Conservation (phyloP, 2,329 filamentous ascomycete genomes). For the Fusarium multiceps region DNA sequence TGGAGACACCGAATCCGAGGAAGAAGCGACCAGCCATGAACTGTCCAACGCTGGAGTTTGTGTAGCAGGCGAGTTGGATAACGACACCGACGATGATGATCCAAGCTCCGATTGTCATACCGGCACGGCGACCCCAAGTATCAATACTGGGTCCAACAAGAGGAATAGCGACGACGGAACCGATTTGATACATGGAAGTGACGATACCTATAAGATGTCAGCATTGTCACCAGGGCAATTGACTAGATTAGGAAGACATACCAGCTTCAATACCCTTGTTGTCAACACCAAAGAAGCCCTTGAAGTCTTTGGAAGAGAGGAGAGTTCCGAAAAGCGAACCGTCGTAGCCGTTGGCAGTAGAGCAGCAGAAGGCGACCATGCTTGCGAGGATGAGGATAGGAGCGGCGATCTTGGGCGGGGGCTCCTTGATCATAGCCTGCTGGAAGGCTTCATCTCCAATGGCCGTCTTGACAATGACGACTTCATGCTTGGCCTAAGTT, state of each 20-base stretch:
- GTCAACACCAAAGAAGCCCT: slow-evolving; percentile 56
- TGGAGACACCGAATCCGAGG: slow-evolving; percentile 66
- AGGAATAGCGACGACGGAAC: slow-evolving; percentile 60
- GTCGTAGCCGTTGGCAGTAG: slow-evolving; percentile 54
- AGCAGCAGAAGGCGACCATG: slow-evolving; percentile 46
- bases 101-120: slow-evolving; percentile 59
- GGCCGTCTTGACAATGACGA: slow-evolving; percentile 38
- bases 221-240: not conserved
- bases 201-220: slow-evolving; percentile 38
- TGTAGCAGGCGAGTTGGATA: slow-evolving; percentile 56
- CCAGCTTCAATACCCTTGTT: slow-evolving; percentile 43
- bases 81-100: slow-evolving; percentile 59
- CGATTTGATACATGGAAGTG: slow-evolving; percentile 61
- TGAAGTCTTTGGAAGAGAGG: slow-evolving; percentile 59
- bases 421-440: slow-evolving; percentile 48
- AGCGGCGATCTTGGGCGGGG: slow-evolving; percentile 34
- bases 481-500: slow-evolving; percentile 11
- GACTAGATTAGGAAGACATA: not conserved
- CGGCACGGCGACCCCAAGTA: slow-evolving; percentile 59
- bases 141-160: slow-evolving; percentile 62
- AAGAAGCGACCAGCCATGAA: slow-evolving; percentile 69
- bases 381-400: slow-evolving; percentile 40
- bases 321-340: slow-evolving; percentile 64
- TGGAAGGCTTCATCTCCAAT: slow-evolving; percentile 46
- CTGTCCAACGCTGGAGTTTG: slow-evolving; percentile 46